A percentile compares a stretch with the other conserved stretches of the same genome.
Evolutionary conservation across 495 filamentous ascomycete genomes (phyloP).

Genomic region (Talaromyces thailandensis): DNA sequence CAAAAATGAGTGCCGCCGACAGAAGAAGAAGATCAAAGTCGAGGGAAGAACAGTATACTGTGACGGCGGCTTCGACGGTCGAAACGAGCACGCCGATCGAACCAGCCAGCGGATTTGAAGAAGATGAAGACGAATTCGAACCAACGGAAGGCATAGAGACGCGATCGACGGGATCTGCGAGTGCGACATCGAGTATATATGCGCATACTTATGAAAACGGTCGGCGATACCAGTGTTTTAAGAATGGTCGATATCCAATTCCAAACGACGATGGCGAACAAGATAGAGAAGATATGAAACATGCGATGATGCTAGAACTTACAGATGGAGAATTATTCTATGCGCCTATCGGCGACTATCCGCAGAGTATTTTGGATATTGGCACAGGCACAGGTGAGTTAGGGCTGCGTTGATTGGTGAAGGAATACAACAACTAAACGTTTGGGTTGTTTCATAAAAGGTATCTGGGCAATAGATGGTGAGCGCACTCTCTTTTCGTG

Average conservation of each 20-base stretch:
- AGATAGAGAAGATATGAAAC: constrained; percentile 52
- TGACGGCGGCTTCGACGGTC: not conserved
- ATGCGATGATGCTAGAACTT: constrained; percentile 34
- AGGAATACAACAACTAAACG: not conserved
- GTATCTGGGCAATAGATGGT: constrained; percentile 41
- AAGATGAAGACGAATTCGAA: constrained; percentile 4
- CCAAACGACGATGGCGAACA: constrained; percentile 34
- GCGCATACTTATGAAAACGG: constrained; percentile 7
- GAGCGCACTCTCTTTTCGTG: not conserved
- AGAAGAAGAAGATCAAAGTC: not conserved
- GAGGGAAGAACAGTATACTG: not conserved
- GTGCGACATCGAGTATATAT: constrained; percentile 5
- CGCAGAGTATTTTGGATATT: constrained; percentile 33
- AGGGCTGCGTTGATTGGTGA: not conserved
- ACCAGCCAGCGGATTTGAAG: not conserved
- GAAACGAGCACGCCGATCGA: not conserved
- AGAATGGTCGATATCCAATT: constrained; percentile 4
- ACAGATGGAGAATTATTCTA: constrained; percentile 33
- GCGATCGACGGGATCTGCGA: constrained; percentile 1
- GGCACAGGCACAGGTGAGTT: constrained; percentile 39
- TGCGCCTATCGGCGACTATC: constrained; percentile 30
- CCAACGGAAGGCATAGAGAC: not conserved
- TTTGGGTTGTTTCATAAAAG: constrained; percentile 8
- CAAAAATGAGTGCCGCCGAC: not conserved
- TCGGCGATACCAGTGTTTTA: constrained; percentile 9